Conservation (phyloP, 805 yeast genomes). For the Lipomyces anomalus region DNA sequence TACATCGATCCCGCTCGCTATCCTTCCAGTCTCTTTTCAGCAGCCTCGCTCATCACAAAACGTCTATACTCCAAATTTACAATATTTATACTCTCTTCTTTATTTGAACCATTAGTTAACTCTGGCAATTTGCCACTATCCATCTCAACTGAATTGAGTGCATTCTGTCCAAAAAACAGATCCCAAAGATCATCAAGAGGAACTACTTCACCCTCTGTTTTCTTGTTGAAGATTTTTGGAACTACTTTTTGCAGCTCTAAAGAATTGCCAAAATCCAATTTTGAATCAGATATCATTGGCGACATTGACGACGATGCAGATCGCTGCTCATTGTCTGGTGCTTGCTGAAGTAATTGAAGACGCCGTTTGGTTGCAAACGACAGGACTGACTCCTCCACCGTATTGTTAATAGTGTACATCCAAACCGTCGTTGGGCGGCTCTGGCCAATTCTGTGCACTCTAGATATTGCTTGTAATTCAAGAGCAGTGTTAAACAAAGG, state of each 20-base stretch:
- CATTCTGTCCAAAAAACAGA: conserved; percentile 53
- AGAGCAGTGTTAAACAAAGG: conserved; percentile 83
- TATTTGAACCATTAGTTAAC: conserved; percentile 3
- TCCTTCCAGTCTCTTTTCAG: conserved; percentile 16
- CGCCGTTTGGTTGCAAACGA: conserved; percentile 60
- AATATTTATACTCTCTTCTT: conserved; percentile 1
- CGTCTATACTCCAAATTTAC: conserved; percentile 10
- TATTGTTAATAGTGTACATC: conserved; percentile 77
- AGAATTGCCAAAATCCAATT: conserved; percentile 44
- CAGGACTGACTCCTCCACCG: conserved; percentile 86
- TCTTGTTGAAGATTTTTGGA: conserved; percentile 44
- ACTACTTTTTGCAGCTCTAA: conserved; percentile 50
- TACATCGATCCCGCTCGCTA: no score
- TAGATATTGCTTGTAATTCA: conserved; percentile 85
- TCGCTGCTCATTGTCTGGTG: neutral
- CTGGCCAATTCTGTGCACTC: conserved; percentile 93
- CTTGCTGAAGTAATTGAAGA: conserved; percentile 32
- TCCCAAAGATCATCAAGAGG: conserved; percentile 56
- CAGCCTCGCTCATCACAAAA: conserved; percentile 10
- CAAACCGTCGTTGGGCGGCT: conserved; percentile 75
- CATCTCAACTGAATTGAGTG: no score
- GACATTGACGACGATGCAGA: no score
- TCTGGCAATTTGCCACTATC: neutral
- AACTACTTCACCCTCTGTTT: conserved; percentile 55
- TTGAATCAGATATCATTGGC: conserved; percentile 32